These are phyloP conservation scores for Saccharomyces hybrid DNA, from an alignment of 1,139 yeast genomes.

Conservation along the genomic window DNA sequence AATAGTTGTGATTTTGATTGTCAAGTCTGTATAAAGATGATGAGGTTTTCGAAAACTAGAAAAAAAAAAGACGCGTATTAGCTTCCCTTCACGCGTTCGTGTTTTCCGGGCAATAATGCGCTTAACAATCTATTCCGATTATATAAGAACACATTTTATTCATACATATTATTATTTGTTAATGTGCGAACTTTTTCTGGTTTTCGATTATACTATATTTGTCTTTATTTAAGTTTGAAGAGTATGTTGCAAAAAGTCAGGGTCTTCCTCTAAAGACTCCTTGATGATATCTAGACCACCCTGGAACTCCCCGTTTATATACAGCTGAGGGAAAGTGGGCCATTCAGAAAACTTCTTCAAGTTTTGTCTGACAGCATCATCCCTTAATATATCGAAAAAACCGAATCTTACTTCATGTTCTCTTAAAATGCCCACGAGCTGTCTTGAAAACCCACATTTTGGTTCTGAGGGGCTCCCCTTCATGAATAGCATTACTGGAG, in stretches of 20 bases:
- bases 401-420: constrained; percentile 96
- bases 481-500: constrained; percentile 97
- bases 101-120: background rate
- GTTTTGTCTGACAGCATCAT: constrained; percentile 89
- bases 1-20: background rate
- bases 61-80: background rate
- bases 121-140: too few species aligned
- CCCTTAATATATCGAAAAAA: constrained; percentile 91
- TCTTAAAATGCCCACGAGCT: constrained; percentile 87
- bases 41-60: too few species aligned
- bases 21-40: background rate
- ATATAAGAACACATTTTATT: too few species aligned
- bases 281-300: constrained; percentile 96
- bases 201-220: too few species aligned
- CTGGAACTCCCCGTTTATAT: constrained; percentile 88
- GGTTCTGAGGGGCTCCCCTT: constrained; percentile 98
- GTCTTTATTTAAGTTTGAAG: constrained; percentile 12
- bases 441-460: constrained; percentile 96
- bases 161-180: too few species aligned
- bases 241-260: constrained; percentile 73
- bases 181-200: too few species aligned
- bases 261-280: constrained; percentile 87
- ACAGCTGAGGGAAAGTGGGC: constrained; percentile 98
- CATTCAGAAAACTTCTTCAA: constrained; percentile 86
- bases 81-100: background rate